A percentile compares a stretch with the other conserved stretches of the same genome.
phyloP scores from a whole-genome alignment of 192 early-diverging fungal genomes.

The Diversispora eburnea region DNA sequence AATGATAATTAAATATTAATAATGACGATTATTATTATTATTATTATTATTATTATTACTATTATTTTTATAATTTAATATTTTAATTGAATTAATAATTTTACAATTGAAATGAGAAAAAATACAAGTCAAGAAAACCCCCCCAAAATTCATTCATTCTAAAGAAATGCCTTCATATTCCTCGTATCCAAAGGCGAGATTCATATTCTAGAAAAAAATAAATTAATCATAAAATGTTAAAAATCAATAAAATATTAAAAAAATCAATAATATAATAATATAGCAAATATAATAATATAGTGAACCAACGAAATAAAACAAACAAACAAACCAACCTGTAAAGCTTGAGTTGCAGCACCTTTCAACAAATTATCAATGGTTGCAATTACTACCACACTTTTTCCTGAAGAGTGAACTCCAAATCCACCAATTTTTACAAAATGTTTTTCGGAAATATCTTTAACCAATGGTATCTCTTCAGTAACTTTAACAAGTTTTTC shows the following conservation, averaged over 20 bases:
- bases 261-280: neutral
- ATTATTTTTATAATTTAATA: too few species aligned
- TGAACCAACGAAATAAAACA: neutral
- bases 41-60: too few species aligned
- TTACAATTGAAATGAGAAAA: too few species aligned
- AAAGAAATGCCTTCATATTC: conserved; percentile 90
- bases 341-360: conserved; percentile 98
- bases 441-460: conserved; percentile 86
- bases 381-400: conserved; percentile 82
- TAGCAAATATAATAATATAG: neutral
- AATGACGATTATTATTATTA: too few species aligned
- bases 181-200: conserved; percentile 84
- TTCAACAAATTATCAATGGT: conserved; percentile 98
- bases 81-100: too few species aligned
- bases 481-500: conserved; percentile 84
- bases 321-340: too few species aligned
- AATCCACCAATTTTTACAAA: conserved; percentile 91
- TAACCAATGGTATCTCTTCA: conserved; percentile 75
- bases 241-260: conserved; percentile 12
- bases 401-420: conserved; percentile 71
- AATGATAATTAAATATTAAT: too few species aligned
- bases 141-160: conserved; percentile 33
- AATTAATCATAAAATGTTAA: too few species aligned
- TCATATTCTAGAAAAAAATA: conserved; percentile 67
- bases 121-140: too few species aligned